Conservation (phyloP, 768 basidiomycete genomes). For the Cantharellus cinnabarinus region DNA sequence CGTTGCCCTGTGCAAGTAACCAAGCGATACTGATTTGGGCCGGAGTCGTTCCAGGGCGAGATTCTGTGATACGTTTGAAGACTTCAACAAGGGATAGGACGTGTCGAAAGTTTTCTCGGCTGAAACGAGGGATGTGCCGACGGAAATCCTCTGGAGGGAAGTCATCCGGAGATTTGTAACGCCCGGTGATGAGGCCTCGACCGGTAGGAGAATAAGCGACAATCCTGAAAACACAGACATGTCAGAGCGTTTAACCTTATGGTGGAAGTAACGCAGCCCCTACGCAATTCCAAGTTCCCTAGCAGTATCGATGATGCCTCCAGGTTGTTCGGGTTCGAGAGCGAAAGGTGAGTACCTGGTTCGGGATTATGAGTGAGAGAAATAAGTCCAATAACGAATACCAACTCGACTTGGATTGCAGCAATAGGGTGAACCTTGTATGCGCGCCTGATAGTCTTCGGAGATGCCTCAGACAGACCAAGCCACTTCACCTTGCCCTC, state of each 20-base stretch:
- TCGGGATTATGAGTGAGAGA: not conserved
- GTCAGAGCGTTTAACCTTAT: not conserved
- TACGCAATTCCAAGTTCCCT: conserved; percentile 20
- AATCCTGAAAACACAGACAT: conserved; percentile 9
- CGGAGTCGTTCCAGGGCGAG: conserved; percentile 6
- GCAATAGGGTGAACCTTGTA: conserved; percentile 8
- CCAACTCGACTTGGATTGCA: conserved; percentile 10
- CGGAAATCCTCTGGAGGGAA: conserved; percentile 4
- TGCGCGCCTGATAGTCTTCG: conserved; percentile 9
- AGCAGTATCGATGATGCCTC: conserved; percentile 10
- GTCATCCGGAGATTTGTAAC: conserved; percentile 10
- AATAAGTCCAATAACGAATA: not conserved
- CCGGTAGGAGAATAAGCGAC: conserved; percentile 35
- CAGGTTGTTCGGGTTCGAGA: conserved; percentile 4
- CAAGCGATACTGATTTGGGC: conserved; percentile 12
- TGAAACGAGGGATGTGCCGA: conserved; percentile 1
- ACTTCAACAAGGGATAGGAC: conserved; percentile 9
- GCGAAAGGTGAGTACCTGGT: conserved; percentile 8
- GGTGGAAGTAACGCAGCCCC: not conserved
- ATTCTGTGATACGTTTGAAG: conserved; percentile 9
- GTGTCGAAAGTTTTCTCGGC: conserved; percentile 8
- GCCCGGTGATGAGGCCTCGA: conserved; percentile 30
- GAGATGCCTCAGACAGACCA: conserved; percentile 28
- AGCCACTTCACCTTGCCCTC: conserved; percentile 29
- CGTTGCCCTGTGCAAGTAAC: conserved; percentile 10